A percentile compares a stretch with the other conserved stretches of the same genome.
These are phyloP conservation scores for Trypanosoma brucei DNA, from an alignment of 208 protist genomes.

Conservation along the genomic window DNA sequence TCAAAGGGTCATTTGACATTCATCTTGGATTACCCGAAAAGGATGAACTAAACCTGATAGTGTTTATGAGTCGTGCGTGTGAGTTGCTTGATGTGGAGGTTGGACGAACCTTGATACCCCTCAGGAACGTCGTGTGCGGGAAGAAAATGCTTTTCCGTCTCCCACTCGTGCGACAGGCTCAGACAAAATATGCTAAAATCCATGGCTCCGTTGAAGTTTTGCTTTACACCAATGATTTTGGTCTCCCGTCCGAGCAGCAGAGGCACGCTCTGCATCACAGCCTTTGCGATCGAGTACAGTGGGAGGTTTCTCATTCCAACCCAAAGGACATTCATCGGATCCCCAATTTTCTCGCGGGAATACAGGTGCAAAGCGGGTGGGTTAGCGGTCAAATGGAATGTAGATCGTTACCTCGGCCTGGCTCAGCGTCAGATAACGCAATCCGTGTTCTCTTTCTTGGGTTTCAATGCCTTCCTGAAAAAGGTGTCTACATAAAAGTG, in stretches of 20 bases:
- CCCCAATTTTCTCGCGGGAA: not conserved
- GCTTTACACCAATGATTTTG: conserved; percentile 45
- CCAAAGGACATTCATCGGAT: conserved; percentile 11
- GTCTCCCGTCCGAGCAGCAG: conserved; percentile 8
- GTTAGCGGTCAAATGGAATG: not conserved
- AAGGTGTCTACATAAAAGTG: conserved; percentile 21
- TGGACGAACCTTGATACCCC: conserved; percentile 47
- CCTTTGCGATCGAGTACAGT: conserved; percentile 1
- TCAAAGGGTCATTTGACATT: conserved; percentile 64
- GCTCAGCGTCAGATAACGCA: not conserved
- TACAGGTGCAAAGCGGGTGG: conserved; percentile 10
- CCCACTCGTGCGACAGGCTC: conserved; percentile 40
- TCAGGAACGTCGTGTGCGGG: conserved; percentile 26
- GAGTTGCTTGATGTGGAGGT: conserved; percentile 29
- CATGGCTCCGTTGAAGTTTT: conserved; percentile 44
- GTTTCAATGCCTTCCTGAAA: conserved; percentile 7
- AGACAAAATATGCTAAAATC: conserved; percentile 36
- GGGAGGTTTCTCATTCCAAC: not conserved
- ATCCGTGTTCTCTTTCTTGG: conserved; percentile 8
- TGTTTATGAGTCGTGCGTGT: conserved; percentile 29
- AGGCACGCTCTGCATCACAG: not conserved
- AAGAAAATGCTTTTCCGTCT: conserved; percentile 36
- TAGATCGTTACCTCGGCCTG: not conserved
- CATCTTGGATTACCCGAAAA: conserved; percentile 53
- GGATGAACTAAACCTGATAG: conserved; percentile 62